Conservation (phyloP, 306 rosid species). For the Arachis hypogaea region DNA sequence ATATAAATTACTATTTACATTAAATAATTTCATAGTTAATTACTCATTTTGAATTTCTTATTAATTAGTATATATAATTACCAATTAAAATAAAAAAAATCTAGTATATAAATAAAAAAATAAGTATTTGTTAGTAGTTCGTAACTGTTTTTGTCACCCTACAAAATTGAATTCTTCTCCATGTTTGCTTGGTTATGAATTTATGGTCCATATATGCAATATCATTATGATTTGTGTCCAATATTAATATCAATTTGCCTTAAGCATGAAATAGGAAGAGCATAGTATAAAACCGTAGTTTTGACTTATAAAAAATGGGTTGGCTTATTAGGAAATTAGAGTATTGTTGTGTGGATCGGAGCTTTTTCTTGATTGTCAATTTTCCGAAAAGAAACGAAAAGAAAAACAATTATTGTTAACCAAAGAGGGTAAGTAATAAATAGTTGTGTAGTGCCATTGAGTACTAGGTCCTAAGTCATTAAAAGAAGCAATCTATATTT, state of each 20-base stretch:
- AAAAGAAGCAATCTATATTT: neutral
- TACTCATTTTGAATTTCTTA: too few species aligned
- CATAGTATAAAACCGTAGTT: neutral
- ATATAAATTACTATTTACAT: too few species aligned
- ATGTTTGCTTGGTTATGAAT: neutral
- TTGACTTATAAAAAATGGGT: slow-evolving; percentile 21
- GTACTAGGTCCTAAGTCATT: neutral
- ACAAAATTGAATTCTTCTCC: neutral
- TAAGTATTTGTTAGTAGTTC: too few species aligned
- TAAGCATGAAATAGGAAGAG: neutral
- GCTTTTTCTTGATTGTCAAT: neutral
- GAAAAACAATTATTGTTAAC: neutral
- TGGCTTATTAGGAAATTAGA: slow-evolving; percentile 2
- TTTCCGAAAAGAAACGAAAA: neutral
- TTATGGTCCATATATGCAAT: neutral
- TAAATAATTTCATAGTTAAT: too few species aligned
- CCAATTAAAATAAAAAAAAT: too few species aligned
- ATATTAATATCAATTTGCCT: neutral
- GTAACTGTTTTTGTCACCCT: too few species aligned
- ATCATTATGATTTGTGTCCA: neutral
- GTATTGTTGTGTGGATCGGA: neutral
- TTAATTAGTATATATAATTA: too few species aligned
- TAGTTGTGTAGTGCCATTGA: neutral
- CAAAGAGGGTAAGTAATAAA: neutral
- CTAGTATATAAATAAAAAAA: too few species aligned